phyloP scores from a whole-genome alignment of 495 filamentous ascomycete genomes.

The Neurospora sp. region DNA sequence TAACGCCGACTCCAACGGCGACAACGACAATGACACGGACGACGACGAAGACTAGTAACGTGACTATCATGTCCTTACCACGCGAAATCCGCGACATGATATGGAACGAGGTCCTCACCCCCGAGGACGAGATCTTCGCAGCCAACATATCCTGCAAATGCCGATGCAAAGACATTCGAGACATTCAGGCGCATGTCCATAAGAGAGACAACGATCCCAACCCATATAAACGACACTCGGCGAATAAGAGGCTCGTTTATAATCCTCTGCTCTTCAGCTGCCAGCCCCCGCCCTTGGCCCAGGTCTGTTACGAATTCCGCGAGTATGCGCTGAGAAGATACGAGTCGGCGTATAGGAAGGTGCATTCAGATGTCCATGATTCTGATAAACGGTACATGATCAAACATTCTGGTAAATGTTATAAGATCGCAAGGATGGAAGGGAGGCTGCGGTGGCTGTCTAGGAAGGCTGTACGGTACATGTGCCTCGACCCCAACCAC shows the following conservation, averaged over 20 bases:
- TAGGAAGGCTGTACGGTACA: not conserved
- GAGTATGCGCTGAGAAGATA: not conserved
- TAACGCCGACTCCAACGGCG: not conserved
- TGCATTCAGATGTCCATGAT: not conserved
- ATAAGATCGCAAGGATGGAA: not conserved
- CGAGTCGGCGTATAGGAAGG: not conserved
- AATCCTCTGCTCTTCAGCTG: not conserved
- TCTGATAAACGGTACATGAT: too few species aligned
- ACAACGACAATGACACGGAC: not conserved
- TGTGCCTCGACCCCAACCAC: not conserved
- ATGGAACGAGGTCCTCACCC: not conserved
- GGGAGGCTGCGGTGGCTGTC: not conserved
- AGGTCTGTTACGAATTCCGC: not conserved
- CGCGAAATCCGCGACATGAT: not conserved
- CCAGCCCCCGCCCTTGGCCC: not conserved
- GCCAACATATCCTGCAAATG: not conserved
- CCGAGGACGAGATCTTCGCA: not conserved
- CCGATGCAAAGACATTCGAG: not conserved
- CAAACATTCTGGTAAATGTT: too few species aligned
- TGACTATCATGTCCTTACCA: not conserved
- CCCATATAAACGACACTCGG: too few species aligned
- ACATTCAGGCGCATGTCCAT: not conserved
- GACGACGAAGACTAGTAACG: not conserved
- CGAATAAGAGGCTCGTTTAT: not conserved
- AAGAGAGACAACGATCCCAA: not conserved